These are phyloP conservation scores for Domatiomyces catenatus DNA, from an alignment of 2,329 filamentous ascomycete genomes.

Conservation along the genomic window DNA sequence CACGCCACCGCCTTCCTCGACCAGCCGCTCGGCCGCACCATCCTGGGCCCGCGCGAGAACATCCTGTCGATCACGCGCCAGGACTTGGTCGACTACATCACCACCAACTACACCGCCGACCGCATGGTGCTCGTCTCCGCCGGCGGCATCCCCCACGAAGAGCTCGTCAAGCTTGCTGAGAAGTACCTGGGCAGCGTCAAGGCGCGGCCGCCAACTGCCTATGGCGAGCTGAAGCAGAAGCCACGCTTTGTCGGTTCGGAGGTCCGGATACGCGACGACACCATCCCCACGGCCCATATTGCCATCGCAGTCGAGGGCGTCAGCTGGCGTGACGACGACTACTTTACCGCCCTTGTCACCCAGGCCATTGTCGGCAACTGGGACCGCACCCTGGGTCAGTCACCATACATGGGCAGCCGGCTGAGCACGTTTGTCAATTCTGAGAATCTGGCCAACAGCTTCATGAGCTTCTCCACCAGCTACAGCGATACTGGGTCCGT, in stretches of 20 bases:
- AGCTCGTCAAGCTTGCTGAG: slow-evolving; percentile 91
- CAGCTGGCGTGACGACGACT: slow-evolving; percentile 97
- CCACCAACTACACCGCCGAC: slow-evolving; percentile 98
- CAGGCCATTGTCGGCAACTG: slow-evolving; percentile 99
- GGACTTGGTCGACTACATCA: slow-evolving; percentile 91
- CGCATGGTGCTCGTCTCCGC: slow-evolving; percentile 97
- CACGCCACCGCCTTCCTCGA: slow-evolving; percentile 96
- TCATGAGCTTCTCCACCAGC: slow-evolving; percentile 99
- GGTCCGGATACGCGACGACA: slow-evolving; percentile 89
- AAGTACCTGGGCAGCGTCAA: slow-evolving; percentile 81
- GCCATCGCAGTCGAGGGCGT: slow-evolving; percentile 98
- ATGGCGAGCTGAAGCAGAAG: slow-evolving; percentile 65
- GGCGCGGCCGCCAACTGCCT: slow-evolving; percentile 56
- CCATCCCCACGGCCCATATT: slow-evolving; percentile 89
- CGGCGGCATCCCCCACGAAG: slow-evolving; percentile 81
- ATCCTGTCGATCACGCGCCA: slow-evolving; percentile 88
- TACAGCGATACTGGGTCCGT: slow-evolving; percentile 97
- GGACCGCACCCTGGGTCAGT: slow-evolving; percentile 97
- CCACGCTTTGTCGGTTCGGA: slow-evolving; percentile 96
- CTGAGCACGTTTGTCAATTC: slow-evolving; percentile 89
- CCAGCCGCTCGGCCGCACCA: slow-evolving; percentile 92
- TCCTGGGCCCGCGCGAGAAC: slow-evolving; percentile 94
- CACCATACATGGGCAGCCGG: slow-evolving; percentile 94
- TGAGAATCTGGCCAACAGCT: slow-evolving; percentile 94
- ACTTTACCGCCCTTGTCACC: slow-evolving; percentile 93